Conservation (phyloP, 169 alveolate species). For the Plasmodium sp. region DNA sequence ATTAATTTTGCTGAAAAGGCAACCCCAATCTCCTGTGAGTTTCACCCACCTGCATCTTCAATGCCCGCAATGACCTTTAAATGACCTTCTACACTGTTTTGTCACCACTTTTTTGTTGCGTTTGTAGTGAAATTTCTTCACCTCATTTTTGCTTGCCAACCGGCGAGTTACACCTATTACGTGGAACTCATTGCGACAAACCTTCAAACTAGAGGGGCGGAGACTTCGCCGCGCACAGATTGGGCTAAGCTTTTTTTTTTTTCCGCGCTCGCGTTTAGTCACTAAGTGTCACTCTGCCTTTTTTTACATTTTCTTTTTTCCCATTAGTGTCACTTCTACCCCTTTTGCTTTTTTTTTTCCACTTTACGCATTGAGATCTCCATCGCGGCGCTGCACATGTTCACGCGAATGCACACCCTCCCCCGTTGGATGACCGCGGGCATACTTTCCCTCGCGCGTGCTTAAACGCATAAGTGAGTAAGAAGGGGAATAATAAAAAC, state of each 20-base stretch:
- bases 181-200: background rate
- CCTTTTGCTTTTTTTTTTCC: background rate
- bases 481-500: background rate
- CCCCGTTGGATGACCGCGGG: background rate
- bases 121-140: background rate
- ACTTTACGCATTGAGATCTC: background rate
- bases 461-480: background rate
- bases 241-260: background rate
- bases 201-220: background rate
- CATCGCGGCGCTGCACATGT: background rate
- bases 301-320: background rate
- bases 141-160: background rate
- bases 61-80: background rate
- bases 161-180: background rate
- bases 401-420: background rate
- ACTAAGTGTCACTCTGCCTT: background rate
- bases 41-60: background rate
- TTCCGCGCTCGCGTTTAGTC: background rate
- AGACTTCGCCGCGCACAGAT: background rate
- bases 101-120: background rate
- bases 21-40: background rate
- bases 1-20: background rate
- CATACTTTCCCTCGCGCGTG: background rate
- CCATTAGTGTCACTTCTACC: background rate
- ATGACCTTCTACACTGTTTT: background rate